Conservation (phyloP, 257 asterid genomes). For the Petunia axillaris region DNA sequence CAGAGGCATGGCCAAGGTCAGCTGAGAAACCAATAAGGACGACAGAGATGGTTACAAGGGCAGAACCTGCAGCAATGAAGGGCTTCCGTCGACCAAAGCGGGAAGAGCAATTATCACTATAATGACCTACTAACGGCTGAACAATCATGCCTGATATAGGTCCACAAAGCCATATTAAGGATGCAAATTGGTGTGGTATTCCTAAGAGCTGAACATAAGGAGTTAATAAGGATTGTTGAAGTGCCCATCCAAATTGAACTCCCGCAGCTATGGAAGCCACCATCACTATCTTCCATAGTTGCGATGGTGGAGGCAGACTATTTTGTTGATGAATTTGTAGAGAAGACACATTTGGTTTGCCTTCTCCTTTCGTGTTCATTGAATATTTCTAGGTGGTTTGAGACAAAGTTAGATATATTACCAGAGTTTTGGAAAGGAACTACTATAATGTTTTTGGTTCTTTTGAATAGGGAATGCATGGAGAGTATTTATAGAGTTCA, state of each 20-base stretch:
- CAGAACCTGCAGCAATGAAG: slow-evolving; percentile 77
- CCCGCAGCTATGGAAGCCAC: slow-evolving; percentile 95
- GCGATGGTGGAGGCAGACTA: slow-evolving; percentile 30
- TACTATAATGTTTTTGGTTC: too few species aligned
- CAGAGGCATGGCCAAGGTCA: slow-evolving; percentile 71
- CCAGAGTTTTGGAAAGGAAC: too few species aligned
- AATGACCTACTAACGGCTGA: slow-evolving; percentile 92
- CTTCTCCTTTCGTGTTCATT: background rate
- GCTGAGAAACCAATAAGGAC: slow-evolving; percentile 87
- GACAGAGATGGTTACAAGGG: slow-evolving; percentile 64
- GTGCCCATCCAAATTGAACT: slow-evolving; percentile 94
- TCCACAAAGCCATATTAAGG: slow-evolving; percentile 89
- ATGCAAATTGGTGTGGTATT: slow-evolving; percentile 69
- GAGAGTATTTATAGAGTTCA: too few species aligned
- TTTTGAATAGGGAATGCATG: too few species aligned
- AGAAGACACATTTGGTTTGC: slow-evolving; percentile 25
- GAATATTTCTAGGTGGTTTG: too few species aligned
- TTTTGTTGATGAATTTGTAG: slow-evolving; percentile 30
- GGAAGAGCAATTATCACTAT: slow-evolving; percentile 73
- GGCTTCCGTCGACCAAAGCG: slow-evolving; percentile 87
- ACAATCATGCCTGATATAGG: slow-evolving; percentile 86
- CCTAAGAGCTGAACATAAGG: slow-evolving; percentile 92
- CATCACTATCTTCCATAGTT: slow-evolving; percentile 44
- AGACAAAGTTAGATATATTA: too few species aligned
- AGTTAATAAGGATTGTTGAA: slow-evolving; percentile 81